A percentile compares a stretch with the other conserved stretches of the same genome.
These are phyloP conservation scores for Lolium multiflorum DNA, from an alignment of 176 grass and related monocot genomes.

Conservation along the genomic window DNA sequence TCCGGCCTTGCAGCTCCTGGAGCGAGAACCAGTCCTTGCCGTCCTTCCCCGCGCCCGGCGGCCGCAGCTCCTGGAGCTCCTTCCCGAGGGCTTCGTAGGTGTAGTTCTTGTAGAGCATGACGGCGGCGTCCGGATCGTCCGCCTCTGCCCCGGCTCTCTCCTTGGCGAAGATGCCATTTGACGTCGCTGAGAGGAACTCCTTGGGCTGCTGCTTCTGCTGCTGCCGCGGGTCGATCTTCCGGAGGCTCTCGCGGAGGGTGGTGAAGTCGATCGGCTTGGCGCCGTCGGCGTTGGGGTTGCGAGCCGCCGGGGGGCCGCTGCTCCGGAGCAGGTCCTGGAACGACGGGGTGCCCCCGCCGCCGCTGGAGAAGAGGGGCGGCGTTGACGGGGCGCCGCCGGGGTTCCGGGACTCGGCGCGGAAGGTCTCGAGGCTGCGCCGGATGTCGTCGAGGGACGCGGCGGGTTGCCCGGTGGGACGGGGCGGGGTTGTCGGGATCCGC, in stretches of 20 bases:
- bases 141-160: constrained; percentile 24
- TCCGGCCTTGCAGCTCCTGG: constrained; percentile 72
- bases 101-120: constrained; percentile 55
- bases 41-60: constrained; percentile 51
- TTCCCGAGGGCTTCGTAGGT: constrained; percentile 66
- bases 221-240: not conserved
- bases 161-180: constrained; percentile 2
- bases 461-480: constrained; percentile 18
- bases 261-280: not conserved
- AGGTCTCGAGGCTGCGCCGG: constrained; percentile 46
- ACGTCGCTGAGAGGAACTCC: not conserved
- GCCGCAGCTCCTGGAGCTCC: constrained; percentile 65
- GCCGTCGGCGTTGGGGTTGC: not conserved
- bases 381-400: not conserved
- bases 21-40: constrained; percentile 70
- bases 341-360: constrained; percentile 15
- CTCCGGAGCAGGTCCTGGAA: constrained; percentile 56
- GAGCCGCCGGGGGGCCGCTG: not conserved
- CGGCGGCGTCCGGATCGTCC: constrained; percentile 1
- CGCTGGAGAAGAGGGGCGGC: not conserved
- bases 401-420: not conserved
- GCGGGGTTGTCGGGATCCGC: constrained; percentile 40
- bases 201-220: not conserved
- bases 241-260: constrained; percentile 32
- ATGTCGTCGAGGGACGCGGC: not conserved